Evolutionary conservation across 2,329 filamentous ascomycete genomes (phyloP).

Genomic region (Trichoderma citrinoviride): DNA sequence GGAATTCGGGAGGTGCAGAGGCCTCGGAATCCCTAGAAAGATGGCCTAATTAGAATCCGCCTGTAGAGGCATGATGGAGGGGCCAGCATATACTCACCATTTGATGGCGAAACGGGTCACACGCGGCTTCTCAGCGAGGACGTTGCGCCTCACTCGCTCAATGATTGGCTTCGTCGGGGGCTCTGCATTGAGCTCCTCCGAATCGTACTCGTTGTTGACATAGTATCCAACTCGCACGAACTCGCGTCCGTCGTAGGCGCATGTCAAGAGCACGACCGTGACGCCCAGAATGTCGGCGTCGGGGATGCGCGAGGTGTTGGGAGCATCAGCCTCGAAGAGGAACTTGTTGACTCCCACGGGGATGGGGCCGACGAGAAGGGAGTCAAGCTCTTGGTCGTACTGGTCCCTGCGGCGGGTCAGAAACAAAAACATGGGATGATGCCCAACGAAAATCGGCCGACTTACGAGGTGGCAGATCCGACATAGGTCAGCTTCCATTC

Average conservation of each 20-base stretch:
- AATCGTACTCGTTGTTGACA: conserved; percentile 98
- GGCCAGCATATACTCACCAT: conserved; percentile 57
- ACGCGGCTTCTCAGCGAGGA: conserved; percentile 93
- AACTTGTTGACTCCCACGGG: conserved; percentile 99
- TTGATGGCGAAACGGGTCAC: conserved; percentile 98
- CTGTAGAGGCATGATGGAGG: conserved; percentile 3
- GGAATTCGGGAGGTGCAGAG: conserved; percentile 91
- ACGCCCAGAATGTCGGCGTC: conserved; percentile 94
- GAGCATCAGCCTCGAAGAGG: conserved; percentile 91
- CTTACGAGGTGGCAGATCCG: conserved; percentile 94
- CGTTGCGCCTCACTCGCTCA: conserved; percentile 87
- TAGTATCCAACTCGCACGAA: conserved; percentile 99
- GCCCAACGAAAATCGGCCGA: conserved; percentile 28
- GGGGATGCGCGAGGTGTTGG: conserved; percentile 85
- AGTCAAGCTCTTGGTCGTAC: conserved; percentile 97
- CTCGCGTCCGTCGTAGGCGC: conserved; percentile 92
- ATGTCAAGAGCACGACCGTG: conserved; percentile 93
- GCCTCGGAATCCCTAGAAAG: conserved; percentile 89
- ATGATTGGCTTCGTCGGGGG: conserved; percentile 89
- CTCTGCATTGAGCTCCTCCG: conserved; percentile 82
- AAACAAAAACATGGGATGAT: conserved; percentile 24
- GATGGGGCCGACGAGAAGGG: conserved; percentile 93
- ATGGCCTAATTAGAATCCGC: conserved; percentile 18
- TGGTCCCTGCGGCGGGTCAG: conserved; percentile 63
- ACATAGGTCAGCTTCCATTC: conserved; percentile 99